Conservation (phyloP, 2,329 filamentous ascomycete genomes). For the Lasiodiplodia sp. region DNA sequence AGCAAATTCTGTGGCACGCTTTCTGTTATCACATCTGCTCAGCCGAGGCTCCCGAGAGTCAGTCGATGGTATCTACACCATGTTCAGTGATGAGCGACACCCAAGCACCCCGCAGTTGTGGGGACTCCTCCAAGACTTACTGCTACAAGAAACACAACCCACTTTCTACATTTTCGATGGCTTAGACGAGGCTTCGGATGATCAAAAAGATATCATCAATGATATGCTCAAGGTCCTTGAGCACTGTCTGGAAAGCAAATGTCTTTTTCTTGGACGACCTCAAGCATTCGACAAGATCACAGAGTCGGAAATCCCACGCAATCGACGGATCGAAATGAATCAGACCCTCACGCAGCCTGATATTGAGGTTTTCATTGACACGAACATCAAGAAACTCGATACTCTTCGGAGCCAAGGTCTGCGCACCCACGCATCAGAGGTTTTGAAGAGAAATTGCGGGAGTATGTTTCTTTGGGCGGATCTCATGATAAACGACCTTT, state of each 20-base stretch:
- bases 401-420: neutral
- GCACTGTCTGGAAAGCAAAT: neutral
- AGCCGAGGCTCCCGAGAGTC: neutral
- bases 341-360: neutral
- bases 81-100: neutral
- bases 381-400: neutral
- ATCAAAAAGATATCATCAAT: neutral
- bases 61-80: neutral
- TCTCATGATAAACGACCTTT: neutral
- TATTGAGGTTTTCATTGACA: neutral
- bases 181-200: neutral
- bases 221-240: neutral
- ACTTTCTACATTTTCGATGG: neutral
- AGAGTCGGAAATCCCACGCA: too few species aligned
- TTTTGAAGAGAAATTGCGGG: neutral
- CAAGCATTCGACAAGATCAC: neutral
- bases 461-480: neutral
- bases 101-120: neutral
- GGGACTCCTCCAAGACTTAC: neutral
- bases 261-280: neutral
- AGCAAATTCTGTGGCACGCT: neutral
- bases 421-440: too few species aligned
- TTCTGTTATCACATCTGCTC: neutral
- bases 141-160: too few species aligned
- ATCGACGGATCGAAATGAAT: neutral